phyloP scores from a whole-genome alignment of 805 yeast species.

The Cephaloascus fragrans region DNA sequence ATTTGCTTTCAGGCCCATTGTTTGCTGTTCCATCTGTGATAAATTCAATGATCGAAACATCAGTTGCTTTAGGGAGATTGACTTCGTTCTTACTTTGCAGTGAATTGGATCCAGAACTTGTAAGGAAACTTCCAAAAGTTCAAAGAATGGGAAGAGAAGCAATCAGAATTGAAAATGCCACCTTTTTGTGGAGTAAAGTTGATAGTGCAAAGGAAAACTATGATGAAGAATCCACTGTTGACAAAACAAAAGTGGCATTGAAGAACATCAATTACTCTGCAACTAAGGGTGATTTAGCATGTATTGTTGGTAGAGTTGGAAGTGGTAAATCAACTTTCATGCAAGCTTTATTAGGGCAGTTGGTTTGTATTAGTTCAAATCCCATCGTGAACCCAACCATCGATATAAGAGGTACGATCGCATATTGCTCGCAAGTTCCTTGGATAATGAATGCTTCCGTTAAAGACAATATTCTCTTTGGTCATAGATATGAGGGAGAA shows the following conservation, averaged over 20 bases:
- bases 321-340: conserved; percentile 56
- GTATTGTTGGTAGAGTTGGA: conserved; percentile 62
- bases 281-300: conserved; percentile 41
- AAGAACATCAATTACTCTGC: conserved; percentile 39
- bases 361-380: conserved; percentile 25
- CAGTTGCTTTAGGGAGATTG: conserved; percentile 49
- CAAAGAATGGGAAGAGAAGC: conserved; percentile 17
- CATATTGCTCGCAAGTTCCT: conserved; percentile 53
- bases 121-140: conserved; percentile 13
- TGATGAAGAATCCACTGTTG: conserved; percentile 33
- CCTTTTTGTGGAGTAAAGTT: conserved; percentile 39
- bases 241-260: conserved; percentile 29
- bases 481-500: conserved; percentile 29
- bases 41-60: conserved; percentile 47
- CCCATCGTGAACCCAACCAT: conserved; percentile 11
- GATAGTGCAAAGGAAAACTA: conserved; percentile 9
- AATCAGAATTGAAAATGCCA: conserved; percentile 36
- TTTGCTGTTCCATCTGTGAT: conserved; percentile 48
- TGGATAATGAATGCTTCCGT: conserved; percentile 44
- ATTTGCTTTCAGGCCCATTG: conserved; percentile 49
- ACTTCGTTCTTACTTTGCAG: conserved; percentile 35
- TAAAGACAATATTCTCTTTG: conserved; percentile 42
- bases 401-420: conserved; percentile 30
- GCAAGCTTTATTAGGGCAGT: conserved; percentile 44
- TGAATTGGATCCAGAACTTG: conserved; percentile 29